Percentiles rank a stretch among this genome's conserved stretches.
These are phyloP conservation scores for Scheffersomyces stambukii DNA, from an alignment of 1,139 yeast species.

Conservation along the genomic window DNA sequence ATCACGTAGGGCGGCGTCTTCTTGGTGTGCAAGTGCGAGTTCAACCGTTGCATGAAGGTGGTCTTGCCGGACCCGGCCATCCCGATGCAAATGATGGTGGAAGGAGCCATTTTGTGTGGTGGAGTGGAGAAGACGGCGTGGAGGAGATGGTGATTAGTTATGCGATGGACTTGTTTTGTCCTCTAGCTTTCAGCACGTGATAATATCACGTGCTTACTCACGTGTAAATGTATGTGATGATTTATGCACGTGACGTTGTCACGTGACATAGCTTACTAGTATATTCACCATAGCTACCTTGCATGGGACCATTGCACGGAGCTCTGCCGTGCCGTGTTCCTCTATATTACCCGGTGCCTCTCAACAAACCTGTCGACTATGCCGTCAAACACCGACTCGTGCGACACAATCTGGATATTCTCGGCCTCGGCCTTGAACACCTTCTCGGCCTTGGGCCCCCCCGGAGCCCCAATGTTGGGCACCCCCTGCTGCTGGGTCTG, in stretches of 20 bases:
- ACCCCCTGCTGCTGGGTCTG: constrained; percentile 30
- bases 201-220: no score
- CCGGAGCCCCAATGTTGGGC: constrained; percentile 48
- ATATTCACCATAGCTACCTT: no score
- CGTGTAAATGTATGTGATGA: no score
- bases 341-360: no score
- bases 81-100: constrained; percentile 81
- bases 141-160: constrained; percentile 1
- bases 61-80: constrained; percentile 99
- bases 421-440: constrained; percentile 72
- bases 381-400: constrained; percentile 50
- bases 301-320: no score
- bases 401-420: constrained; percentile 62
- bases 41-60: constrained; percentile 93
- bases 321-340: no score
- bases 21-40: constrained; percentile 77
- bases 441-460: constrained; percentile 57
- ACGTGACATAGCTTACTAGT: no score
- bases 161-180: neutral
- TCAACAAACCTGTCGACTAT: constrained; percentile 62
- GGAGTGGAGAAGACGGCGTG: constrained; percentile 1
- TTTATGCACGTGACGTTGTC: no score
- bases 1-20: constrained; percentile 81
- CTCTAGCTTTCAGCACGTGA: no score
- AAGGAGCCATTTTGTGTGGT: constrained; percentile 42